Percentiles rank a stretch among this genome's conserved stretches.
These are phyloP conservation scores for Populus ilicifolia DNA, from an alignment of 345 rosid species.

Conservation along the genomic window DNA sequence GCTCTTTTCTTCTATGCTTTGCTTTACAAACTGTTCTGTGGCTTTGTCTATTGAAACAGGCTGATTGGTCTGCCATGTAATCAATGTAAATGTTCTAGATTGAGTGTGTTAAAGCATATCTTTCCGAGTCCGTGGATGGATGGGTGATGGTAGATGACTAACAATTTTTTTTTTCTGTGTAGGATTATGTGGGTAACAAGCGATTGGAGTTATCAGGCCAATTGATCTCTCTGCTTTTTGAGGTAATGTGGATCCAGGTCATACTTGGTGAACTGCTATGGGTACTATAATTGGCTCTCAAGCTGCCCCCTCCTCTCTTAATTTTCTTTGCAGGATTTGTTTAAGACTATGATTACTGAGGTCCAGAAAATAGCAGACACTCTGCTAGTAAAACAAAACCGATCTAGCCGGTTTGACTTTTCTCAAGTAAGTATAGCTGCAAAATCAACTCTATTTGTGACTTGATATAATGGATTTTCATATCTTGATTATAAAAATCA, in stretches of 20 bases:
- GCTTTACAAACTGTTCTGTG: background rate
- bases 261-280: background rate
- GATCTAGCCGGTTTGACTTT: slow-evolving; percentile 62
- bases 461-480: background rate
- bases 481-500: no score
- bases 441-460: background rate
- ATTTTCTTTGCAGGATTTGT: slow-evolving; percentile 58
- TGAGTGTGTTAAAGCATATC: background rate
- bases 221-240: slow-evolving; percentile 83
- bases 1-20: background rate
- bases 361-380: slow-evolving; percentile 45
- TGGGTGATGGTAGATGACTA: background rate
- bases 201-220: slow-evolving; percentile 93
- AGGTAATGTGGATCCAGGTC: slow-evolving; percentile 45
- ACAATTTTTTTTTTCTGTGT: slow-evolving; percentile 2
- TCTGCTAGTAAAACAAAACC: slow-evolving; percentile 35
- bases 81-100: background rate
- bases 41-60: background rate
- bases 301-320: background rate
- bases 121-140: background rate
- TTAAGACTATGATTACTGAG: slow-evolving; percentile 69
- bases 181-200: slow-evolving; percentile 99
- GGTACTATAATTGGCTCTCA: background rate
- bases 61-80: background rate
- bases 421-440: slow-evolving; percentile 46